Conservation (phyloP, 495 filamentous ascomycete species). For the Neurospora tetraspora region DNA sequence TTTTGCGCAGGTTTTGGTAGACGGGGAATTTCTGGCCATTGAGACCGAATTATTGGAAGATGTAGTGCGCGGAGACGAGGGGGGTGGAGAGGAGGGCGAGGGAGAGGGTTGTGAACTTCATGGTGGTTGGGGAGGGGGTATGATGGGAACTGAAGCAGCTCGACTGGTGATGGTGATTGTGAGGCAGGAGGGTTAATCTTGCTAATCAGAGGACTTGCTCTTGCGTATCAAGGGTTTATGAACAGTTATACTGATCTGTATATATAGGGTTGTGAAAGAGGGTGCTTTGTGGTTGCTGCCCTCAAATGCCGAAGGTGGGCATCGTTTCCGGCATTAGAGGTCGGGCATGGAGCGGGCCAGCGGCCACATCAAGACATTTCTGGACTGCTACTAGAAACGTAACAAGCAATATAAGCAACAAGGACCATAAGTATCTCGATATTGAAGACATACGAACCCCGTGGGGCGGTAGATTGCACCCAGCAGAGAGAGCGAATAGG, state of each 20-base stretch:
- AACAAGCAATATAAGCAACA: not conserved
- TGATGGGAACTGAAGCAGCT: not conserved
- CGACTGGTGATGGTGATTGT: not conserved
- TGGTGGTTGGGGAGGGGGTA: constrained; percentile 5
- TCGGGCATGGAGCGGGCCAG: not conserved
- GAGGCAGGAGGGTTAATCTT: not conserved
- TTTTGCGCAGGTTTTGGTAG: constrained; percentile 45
- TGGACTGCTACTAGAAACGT: not conserved
- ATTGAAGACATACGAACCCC: not conserved
- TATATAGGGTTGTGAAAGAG: not conserved
- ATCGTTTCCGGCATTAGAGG: not conserved
- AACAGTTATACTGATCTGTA: too few species aligned
- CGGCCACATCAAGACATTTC: not conserved
- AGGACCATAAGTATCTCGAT: not conserved
- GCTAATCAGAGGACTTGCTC: not conserved
- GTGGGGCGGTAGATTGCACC: constrained; percentile 15
- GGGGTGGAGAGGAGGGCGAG: constrained; percentile 23
- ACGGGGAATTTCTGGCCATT: constrained; percentile 33
- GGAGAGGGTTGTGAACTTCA: constrained; percentile 22
- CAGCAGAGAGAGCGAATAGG: constrained; percentile 8
- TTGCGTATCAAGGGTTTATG: not conserved
- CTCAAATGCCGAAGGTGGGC: not conserved
- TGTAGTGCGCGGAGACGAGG: constrained; percentile 31
- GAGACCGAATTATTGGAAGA: constrained; percentile 40
- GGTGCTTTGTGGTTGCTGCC: not conserved